Percentiles rank a stretch among this genome's conserved stretches.
phyloP scores from a whole-genome alignment of 257 asterid genomes.

The Solanum sejunctum region DNA sequence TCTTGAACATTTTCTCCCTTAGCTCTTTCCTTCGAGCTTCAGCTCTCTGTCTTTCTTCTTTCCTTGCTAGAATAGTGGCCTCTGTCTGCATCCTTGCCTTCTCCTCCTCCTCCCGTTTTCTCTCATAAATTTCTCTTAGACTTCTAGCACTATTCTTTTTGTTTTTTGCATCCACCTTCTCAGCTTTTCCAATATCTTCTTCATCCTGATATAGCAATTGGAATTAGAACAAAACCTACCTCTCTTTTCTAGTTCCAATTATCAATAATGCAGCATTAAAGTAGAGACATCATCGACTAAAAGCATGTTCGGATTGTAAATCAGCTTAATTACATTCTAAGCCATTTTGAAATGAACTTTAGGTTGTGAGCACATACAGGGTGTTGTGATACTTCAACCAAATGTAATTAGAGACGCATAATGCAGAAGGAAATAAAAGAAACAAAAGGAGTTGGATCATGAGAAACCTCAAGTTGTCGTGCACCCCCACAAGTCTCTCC shows the following conservation, averaged over 20 bases:
- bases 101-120: slow-evolving; percentile 52
- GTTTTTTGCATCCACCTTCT: slow-evolving; percentile 3
- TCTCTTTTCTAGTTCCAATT: background rate
- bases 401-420: background rate
- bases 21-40: slow-evolving; percentile 49
- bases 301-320: background rate
- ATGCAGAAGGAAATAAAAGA: background rate
- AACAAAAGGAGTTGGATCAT: background rate
- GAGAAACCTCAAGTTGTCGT: slow-evolving; percentile 29
- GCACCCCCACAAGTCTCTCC: slow-evolving; percentile 18
- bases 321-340: background rate
- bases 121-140: slow-evolving; percentile 45
- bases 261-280: background rate
- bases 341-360: background rate
- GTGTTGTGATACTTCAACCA: background rate
- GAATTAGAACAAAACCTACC: background rate
- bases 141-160: slow-evolving; percentile 20
- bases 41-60: slow-evolving; percentile 36
- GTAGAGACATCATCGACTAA: background rate
- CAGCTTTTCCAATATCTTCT: slow-evolving; percentile 6
- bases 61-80: slow-evolving; percentile 37
- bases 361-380: background rate
- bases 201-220: slow-evolving; percentile 22
- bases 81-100: slow-evolving; percentile 55
- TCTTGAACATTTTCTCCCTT: slow-evolving; percentile 82